A percentile compares a stretch with the other conserved stretches of the same genome.
Conservation (phyloP, 2,329 filamentous ascomycete species). For the Sclerotinia subarctica region DNA sequence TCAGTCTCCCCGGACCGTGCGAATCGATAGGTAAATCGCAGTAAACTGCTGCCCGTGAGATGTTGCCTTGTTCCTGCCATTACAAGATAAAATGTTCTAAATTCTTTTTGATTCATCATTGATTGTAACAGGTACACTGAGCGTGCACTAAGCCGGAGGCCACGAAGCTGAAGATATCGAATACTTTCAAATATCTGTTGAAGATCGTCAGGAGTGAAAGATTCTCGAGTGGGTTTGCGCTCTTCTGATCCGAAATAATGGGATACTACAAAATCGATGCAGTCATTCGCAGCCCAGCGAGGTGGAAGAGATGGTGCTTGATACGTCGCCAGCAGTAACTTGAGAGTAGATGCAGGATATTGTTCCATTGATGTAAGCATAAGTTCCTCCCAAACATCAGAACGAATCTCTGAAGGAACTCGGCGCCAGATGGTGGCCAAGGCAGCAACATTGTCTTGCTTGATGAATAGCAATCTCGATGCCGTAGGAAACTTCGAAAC, state of each 20-base stretch:
- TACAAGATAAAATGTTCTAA: constrained; percentile 29
- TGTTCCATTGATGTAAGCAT: constrained; percentile 18
- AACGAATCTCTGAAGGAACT: constrained; percentile 15
- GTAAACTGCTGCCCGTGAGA: constrained; percentile 29
- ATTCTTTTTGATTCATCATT: constrained; percentile 21
- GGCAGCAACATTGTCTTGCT: constrained; percentile 16
- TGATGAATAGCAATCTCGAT: constrained; percentile 14
- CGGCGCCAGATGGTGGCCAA: constrained; percentile 14
- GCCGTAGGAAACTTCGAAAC: constrained; percentile 9
- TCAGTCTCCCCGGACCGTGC: constrained; percentile 40
- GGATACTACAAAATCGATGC: constrained; percentile 16
- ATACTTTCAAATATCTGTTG: constrained; percentile 15
- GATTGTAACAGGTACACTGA: constrained; percentile 29
- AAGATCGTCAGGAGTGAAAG: not conserved
- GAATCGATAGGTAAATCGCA: constrained; percentile 39
- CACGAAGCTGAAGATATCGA: constrained; percentile 12
- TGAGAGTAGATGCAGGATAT: constrained; percentile 19
- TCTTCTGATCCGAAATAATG: constrained; percentile 17
- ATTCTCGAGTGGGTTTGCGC: not conserved
- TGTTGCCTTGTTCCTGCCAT: constrained; percentile 26
- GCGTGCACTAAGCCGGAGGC: constrained; percentile 24
- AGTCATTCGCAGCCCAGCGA: constrained; percentile 19
- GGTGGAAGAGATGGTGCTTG: constrained; percentile 13
- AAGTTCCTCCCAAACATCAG: constrained; percentile 18
- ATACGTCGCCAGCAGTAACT: constrained; percentile 18